A percentile compares a stretch with the other conserved stretches of the same genome.
These are phyloP conservation scores for Myxozyma vanderwaltii DNA, from an alignment of 805 yeast genomes.

Conservation along the genomic window DNA sequence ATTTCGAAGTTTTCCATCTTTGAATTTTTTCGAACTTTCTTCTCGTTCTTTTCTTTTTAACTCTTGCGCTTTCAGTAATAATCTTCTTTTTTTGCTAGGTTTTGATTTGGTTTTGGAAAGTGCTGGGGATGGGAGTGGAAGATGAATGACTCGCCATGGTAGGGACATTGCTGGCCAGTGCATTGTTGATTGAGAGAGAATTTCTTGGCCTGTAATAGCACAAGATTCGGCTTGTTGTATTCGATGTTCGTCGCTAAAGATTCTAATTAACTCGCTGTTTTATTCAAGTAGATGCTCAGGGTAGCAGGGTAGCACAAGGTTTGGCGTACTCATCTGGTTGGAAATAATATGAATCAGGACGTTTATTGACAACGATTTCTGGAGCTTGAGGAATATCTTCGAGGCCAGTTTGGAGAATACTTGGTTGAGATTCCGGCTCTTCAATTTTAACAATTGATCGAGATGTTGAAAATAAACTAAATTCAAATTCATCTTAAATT, in stretches of 20 bases:
- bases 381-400: conserved; percentile 17
- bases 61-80: conserved; percentile 1
- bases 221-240: background rate
- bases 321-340: conserved; percentile 12
- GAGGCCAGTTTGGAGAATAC: background rate
- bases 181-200: conserved; percentile 14
- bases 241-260: conserved; percentile 8
- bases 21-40: conserved; percentile 2
- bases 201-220: conserved; percentile 26
- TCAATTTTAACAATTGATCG: conserved; percentile 12
- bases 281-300: too few relatives aligned
- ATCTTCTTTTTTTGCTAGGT: conserved; percentile 26
- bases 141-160: conserved; percentile 27
- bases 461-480: conserved; percentile 25
- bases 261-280: background rate
- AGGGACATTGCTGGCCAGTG: conserved; percentile 23
- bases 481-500: conserved; percentile 19
- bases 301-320: background rate
- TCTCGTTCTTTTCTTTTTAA: background rate
- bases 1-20: conserved; percentile 10
- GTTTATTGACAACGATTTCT: conserved; percentile 16
- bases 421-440: conserved; percentile 2
- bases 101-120: conserved; percentile 7
- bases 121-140: background rate
- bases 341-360: conserved; percentile 29